Conservation (phyloP, 1,284 basidiomycete species). For the Irpex sp. region DNA sequence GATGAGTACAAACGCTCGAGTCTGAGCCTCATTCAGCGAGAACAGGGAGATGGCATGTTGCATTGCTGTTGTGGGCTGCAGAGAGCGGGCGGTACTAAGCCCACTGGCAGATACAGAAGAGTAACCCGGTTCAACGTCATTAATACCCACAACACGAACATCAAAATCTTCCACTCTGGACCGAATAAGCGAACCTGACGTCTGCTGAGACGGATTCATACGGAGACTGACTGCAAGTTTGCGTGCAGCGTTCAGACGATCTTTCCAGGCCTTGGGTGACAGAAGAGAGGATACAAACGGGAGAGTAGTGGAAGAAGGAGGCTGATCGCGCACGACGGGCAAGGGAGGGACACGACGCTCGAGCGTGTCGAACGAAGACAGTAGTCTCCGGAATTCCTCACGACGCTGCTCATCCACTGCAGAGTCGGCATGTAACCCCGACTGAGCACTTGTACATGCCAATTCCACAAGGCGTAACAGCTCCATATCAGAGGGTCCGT, state of each 20-base stretch:
- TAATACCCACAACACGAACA: background rate
- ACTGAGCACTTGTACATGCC: background rate
- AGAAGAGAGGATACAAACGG: too few relatives aligned
- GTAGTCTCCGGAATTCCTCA: too few relatives aligned
- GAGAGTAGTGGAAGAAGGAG: too few relatives aligned
- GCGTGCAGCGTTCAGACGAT: background rate
- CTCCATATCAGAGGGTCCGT: background rate
- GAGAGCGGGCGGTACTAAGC: too few relatives aligned
- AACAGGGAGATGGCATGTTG: background rate
- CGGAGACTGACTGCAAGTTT: background rate
- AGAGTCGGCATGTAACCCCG: background rate
- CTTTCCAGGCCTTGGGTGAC: background rate
- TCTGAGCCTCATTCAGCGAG: conserved; percentile 26
- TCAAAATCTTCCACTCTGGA: background rate
- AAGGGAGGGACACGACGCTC: too few relatives aligned
- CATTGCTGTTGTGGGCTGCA: background rate
- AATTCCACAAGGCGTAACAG: background rate
- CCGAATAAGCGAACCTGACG: too few relatives aligned
- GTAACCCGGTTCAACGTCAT: too few relatives aligned
- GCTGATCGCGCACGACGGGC: too few relatives aligned
- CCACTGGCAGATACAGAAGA: too few relatives aligned
- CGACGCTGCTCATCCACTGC: too few relatives aligned
- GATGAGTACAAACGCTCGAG: conserved; percentile 28
- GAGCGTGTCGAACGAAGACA: too few relatives aligned
- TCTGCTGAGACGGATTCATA: background rate